Percentiles rank a stretch among this genome's conserved stretches.
These are phyloP conservation scores for Setaria italica DNA, from an alignment of 202 grass and related monocot species.

Conservation along the genomic window DNA sequence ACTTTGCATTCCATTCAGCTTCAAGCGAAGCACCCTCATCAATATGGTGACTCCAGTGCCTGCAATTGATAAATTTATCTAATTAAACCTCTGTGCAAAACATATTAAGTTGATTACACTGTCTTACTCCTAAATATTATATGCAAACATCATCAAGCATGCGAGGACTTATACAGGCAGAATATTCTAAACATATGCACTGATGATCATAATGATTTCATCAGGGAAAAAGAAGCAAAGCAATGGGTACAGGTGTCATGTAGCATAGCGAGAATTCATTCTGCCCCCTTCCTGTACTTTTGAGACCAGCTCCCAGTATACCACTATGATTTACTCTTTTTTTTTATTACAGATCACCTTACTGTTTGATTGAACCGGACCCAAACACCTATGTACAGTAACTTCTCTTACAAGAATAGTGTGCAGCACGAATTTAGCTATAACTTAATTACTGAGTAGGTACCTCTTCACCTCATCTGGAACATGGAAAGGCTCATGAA, in stretches of 20 bases:
- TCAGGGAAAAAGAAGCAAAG: neutral
- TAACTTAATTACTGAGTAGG: neutral
- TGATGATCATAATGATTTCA: neutral
- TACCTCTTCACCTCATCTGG: slow-evolving; percentile 84
- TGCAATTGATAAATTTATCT: slow-evolving; percentile 29
- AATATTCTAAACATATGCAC: slow-evolving; percentile 2
- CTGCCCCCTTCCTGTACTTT: neutral
- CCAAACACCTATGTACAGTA: neutral
- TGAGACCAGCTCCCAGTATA: neutral
- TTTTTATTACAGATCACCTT: neutral
- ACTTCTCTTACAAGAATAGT: neutral
- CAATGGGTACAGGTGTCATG: neutral
- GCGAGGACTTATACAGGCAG: neutral
- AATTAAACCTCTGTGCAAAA: neutral
- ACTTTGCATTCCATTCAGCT: slow-evolving; percentile 71
- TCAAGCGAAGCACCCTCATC: slow-evolving; percentile 66
- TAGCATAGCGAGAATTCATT: neutral
- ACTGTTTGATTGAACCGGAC: neutral
- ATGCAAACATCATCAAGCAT: neutral
- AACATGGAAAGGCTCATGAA: slow-evolving; percentile 72
- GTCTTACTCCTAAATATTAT: neutral
- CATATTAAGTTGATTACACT: neutral
- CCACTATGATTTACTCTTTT: neutral
- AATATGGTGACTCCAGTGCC: slow-evolving; percentile 72
- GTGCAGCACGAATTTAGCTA: neutral